Percentiles rank a stretch among this genome's conserved stretches.
phyloP scores from a whole-genome alignment of 2,329 filamentous ascomycete genomes.

The Pezicula carpinea region DNA sequence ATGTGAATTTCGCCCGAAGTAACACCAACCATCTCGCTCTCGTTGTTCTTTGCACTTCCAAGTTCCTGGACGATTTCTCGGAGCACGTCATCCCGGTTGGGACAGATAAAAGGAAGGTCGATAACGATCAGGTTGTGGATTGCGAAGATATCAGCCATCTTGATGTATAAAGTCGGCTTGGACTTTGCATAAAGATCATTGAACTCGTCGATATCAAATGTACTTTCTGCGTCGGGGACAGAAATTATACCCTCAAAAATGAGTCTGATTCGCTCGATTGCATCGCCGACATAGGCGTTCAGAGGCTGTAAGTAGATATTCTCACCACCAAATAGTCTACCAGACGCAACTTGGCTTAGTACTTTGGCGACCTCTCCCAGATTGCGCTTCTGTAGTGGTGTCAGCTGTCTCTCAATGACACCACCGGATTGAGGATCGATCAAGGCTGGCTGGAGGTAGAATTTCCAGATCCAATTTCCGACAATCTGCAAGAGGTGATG shows the following conservation, averaged over 20 bases:
- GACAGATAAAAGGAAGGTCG: slow-evolving; percentile 74
- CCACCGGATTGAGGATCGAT: slow-evolving; percentile 89
- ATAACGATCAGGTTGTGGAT: slow-evolving; percentile 84
- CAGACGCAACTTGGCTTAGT: slow-evolving; percentile 81
- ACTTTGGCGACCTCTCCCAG: slow-evolving; percentile 88
- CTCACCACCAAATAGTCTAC: slow-evolving; percentile 85
- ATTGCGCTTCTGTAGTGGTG: slow-evolving; percentile 90
- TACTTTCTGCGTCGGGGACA: slow-evolving; percentile 80
- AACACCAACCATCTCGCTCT: slow-evolving; percentile 84
- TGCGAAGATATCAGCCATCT: slow-evolving; percentile 95
- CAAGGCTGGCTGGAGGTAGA: slow-evolving; percentile 86
- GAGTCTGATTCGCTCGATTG: slow-evolving; percentile 71
- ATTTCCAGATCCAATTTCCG: slow-evolving; percentile 89
- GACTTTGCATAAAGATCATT: slow-evolving; percentile 96
- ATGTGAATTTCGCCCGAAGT: slow-evolving; percentile 81
- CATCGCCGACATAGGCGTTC: slow-evolving; percentile 85
- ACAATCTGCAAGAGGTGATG: slow-evolving; percentile 77
- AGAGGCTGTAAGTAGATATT: slow-evolving; percentile 94
- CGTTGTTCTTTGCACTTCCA: slow-evolving; percentile 93
- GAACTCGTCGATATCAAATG: slow-evolving; percentile 98
- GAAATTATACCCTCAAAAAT: slow-evolving; percentile 76
- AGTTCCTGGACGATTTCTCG: slow-evolving; percentile 91
- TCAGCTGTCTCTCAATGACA: slow-evolving; percentile 83
- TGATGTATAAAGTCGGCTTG: slow-evolving; percentile 98
- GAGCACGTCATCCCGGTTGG: slow-evolving; percentile 77